Evolutionary conservation across 768 basidiomycete genomes (phyloP).

Genomic region (Cystoderma amianthinum): DNA sequence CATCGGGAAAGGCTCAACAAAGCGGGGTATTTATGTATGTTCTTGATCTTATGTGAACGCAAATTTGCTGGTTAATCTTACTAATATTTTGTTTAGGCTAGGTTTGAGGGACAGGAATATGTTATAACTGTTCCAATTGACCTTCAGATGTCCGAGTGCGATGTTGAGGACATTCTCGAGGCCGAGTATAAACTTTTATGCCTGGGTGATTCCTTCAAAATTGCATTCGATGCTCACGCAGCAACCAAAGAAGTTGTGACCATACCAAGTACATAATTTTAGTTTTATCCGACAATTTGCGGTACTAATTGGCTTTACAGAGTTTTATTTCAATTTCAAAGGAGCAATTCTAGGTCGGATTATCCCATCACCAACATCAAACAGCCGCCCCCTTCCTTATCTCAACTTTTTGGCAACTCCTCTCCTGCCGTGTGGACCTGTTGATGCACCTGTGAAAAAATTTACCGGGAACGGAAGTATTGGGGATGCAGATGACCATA

Average conservation of each 20-base stretch:
- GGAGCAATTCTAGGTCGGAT: conserved; percentile 13
- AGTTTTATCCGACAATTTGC: not conserved
- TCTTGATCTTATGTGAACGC: not conserved
- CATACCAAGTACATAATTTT: conserved; percentile 5
- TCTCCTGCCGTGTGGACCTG: conserved; percentile 14
- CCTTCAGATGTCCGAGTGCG: conserved; percentile 1
- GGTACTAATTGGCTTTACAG: conserved; percentile 7
- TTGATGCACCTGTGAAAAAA: conserved; percentile 13
- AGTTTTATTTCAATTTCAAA: conserved; percentile 18
- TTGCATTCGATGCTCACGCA: conserved; percentile 10
- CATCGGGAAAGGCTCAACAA: conserved; percentile 13
- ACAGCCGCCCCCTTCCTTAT: conserved; percentile 7
- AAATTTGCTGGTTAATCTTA: not conserved
- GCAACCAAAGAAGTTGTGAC: not conserved
- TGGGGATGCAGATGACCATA: conserved; percentile 11
- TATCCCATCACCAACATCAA: conserved; percentile 1
- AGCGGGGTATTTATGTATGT: conserved; percentile 14
- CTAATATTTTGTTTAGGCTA: conserved; percentile 6
- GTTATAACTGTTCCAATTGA: conserved; percentile 11
- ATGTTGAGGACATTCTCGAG: conserved; percentile 6
- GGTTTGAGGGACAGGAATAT: conserved; percentile 11
- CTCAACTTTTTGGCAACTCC: conserved; percentile 17
- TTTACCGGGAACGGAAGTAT: conserved; percentile 20
- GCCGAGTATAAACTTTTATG: conserved; percentile 12
- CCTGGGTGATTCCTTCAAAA: conserved; percentile 11